Percentiles rank a stretch among this genome's conserved stretches.
These are phyloP conservation scores for Beauveria varroae DNA, from an alignment of 2,329 filamentous ascomycete genomes.

Conservation along the genomic window DNA sequence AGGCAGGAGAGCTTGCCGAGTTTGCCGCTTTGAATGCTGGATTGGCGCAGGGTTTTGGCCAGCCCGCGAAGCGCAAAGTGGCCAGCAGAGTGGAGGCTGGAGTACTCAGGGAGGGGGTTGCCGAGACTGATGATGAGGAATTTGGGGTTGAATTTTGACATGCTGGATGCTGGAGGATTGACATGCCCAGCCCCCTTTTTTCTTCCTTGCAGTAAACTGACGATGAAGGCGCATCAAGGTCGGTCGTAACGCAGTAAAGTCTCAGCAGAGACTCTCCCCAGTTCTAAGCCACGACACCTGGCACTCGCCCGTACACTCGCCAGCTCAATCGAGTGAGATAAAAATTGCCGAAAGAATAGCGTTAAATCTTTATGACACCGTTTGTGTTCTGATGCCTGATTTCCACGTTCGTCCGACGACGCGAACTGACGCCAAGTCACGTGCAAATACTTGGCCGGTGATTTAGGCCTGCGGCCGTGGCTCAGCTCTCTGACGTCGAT, in stretches of 20 bases:
- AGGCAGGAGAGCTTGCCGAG: constrained; percentile 46
- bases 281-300: neutral
- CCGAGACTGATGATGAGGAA: constrained; percentile 83
- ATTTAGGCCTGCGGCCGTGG: neutral
- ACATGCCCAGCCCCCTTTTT: neutral
- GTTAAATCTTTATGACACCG: too few relatives aligned
- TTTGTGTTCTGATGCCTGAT: too few relatives aligned
- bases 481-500: constrained; percentile 11
- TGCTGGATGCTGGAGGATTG: constrained; percentile 20
- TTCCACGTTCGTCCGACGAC: neutral
- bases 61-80: constrained; percentile 67
- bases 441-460: neutral
- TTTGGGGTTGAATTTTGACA: constrained; percentile 32
- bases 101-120: constrained; percentile 67
- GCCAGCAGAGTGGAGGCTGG: constrained; percentile 81
- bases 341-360: too few relatives aligned
- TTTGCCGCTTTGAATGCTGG: constrained; percentile 39
- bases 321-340: neutral
- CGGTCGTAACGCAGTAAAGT: neutral
- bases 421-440: constrained; percentile 13
- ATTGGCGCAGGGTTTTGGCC: constrained; percentile 35
- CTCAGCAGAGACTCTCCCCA: neutral
- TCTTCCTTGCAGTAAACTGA: neutral
- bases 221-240: neutral
- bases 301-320: neutral